Evolutionary conservation across 2,329 filamentous ascomycete genomes (phyloP).

Genomic region (Cadophora luteo-olivacea): DNA sequence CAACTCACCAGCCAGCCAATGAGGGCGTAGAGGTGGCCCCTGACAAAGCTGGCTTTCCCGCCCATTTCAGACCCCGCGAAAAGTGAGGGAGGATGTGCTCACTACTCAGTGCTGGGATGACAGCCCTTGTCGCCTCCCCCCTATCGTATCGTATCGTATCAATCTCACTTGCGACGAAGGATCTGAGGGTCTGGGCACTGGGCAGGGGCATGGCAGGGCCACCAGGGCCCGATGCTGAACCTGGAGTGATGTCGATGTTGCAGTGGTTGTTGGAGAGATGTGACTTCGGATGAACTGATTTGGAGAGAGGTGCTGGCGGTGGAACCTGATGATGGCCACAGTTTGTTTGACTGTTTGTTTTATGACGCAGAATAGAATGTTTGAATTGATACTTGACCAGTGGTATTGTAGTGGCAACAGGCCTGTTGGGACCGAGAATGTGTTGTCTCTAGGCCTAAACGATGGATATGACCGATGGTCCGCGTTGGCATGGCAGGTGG

Average conservation of each 20-base stretch:
- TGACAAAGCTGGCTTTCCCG: constrained; percentile 21
- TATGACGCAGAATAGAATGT: constrained; percentile 10
- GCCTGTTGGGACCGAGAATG: background rate
- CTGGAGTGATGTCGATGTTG: background rate
- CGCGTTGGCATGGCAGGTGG: background rate
- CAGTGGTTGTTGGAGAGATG: background rate
- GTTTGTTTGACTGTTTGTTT: background rate
- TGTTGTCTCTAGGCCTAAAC: background rate
- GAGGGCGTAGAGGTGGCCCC: background rate
- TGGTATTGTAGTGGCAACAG: background rate
- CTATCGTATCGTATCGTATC: constrained; percentile 18
- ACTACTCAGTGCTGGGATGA: constrained; percentile 7
- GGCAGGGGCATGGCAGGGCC: background rate
- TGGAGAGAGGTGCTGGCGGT: background rate
- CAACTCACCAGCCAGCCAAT: constrained; percentile 13
- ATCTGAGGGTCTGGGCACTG: constrained; percentile 11
- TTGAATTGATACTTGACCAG: background rate
- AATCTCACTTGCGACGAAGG: constrained; percentile 16
- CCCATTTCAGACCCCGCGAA: constrained; percentile 15
- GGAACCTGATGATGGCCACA: background rate
- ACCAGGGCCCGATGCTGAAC: background rate
- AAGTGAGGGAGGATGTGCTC: too few relatives aligned
- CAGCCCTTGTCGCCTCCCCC: background rate
- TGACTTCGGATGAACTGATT: constrained; percentile 18
- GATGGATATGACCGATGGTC: background rate